phyloP scores from a whole-genome alignment of 495 filamentous ascomycete genomes.

The Aspergillus affinis region DNA sequence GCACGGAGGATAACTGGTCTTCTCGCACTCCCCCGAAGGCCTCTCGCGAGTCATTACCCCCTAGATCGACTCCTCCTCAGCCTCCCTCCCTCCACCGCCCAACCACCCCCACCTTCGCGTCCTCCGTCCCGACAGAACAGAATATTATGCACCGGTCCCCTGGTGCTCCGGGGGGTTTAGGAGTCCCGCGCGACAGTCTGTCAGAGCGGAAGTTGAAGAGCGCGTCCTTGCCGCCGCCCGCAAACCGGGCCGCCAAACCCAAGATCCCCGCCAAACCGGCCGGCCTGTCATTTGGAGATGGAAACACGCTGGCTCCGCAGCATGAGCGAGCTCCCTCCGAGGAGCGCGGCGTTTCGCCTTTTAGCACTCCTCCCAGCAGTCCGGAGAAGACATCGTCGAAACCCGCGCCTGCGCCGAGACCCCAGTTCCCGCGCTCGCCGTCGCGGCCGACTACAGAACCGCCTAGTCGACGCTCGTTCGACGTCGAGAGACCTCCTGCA shows the following conservation, averaged over 20 bases:
- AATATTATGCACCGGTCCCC: slow-evolving; percentile 47
- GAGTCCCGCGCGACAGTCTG: slow-evolving; percentile 22
- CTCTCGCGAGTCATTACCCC: slow-evolving; percentile 30
- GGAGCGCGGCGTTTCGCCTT: slow-evolving; percentile 69
- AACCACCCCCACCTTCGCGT: slow-evolving; percentile 43
- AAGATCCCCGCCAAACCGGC: slow-evolving; percentile 57
- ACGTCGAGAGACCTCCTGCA: slow-evolving; percentile 27
- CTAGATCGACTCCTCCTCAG: slow-evolving; percentile 41
- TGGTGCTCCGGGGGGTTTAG: slow-evolving; percentile 35
- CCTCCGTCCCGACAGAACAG: slow-evolving; percentile 55
- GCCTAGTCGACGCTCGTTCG: slow-evolving; percentile 27
- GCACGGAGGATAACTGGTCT: slow-evolving; percentile 24
- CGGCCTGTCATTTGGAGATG: slow-evolving; percentile 33
- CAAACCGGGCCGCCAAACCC: slow-evolving; percentile 83
- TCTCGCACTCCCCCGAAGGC: slow-evolving; percentile 29
- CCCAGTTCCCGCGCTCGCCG: slow-evolving; percentile 12
- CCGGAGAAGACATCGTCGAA: slow-evolving; percentile 53
- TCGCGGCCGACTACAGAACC: slow-evolving; percentile 26
- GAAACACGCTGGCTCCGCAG: slow-evolving; percentile 34
- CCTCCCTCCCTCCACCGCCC: slow-evolving; percentile 42
- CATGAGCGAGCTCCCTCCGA: slow-evolving; percentile 37
- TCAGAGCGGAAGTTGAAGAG: slow-evolving; percentile 40
- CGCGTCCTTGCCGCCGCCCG: slow-evolving; percentile 60
- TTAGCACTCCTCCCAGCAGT: slow-evolving; percentile 85
- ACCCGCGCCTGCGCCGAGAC: slow-evolving; percentile 16